Evolutionary conservation across 2,329 filamentous ascomycete genomes (phyloP), one percentile per base, ranked within the genome.

Genomic region (Periconia sp.): DNA sequence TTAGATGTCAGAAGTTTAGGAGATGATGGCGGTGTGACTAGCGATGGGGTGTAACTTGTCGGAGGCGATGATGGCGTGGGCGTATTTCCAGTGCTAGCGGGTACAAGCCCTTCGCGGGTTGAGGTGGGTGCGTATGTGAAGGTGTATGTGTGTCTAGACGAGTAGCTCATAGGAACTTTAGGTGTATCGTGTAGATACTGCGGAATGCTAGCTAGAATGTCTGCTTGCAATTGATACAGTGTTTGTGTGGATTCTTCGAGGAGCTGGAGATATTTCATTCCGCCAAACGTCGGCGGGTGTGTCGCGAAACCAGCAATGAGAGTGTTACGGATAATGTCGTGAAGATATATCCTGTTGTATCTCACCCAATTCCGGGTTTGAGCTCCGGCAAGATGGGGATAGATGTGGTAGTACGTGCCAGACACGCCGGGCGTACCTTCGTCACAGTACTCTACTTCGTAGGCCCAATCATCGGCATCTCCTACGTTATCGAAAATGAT

Each of bases 311-410:
- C 65, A 2, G 47, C 37, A 1, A 67, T 43, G 12, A 66, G 53
- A 4, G 50, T 45, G 30, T 65, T 66, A 13, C 65, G 64, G 24
- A 69, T 61, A 37, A 69, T 67, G 38, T 67, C 64, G 41, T 68
- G 55, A 16, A 68, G 48, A 35, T 66, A 66, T 9, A 70, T 64
- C 2, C 62, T 46, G 25, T 56, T 65, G 39, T 63, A 67, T 1
- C 65, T 59, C 2, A 65, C 52, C 59, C 61, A 68, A 24, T 68
- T 67, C 63, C 65, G 68, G 0, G 58, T 64, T 36, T 66, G 59
- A 3, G 65, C 57, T 3, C 59, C 50, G 7, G 54, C 43, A 9
- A 58, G 48, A 19, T 50, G 52, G 1, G 57, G 48, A 35, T 69
- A 70, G 13, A 68, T 48, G 33, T 69, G 65, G 22, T 68, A 69